These are phyloP conservation scores for Diaporthe capsici DNA, from an alignment of 2,329 filamentous ascomycete genomes.

Conservation along the genomic window DNA sequence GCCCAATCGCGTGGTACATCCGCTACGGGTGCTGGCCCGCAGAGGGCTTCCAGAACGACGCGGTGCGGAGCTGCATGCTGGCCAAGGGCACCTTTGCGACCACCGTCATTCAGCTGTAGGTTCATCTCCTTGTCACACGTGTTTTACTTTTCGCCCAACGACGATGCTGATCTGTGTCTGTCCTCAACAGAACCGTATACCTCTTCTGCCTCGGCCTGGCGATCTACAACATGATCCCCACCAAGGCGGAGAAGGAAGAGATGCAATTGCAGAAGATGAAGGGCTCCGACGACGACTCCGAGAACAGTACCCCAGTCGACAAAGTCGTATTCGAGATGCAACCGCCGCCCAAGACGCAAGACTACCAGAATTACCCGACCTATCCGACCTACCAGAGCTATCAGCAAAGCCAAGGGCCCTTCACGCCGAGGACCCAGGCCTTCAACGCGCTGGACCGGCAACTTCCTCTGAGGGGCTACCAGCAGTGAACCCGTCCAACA, in stretches of 20 bases:
- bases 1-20: conserved; percentile 81
- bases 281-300: conserved; percentile 52
- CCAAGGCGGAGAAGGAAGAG: conserved; percentile 64
- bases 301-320: conserved; percentile 40
- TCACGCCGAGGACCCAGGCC: conserved; percentile 76
- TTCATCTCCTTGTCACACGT: conserved; percentile 42
- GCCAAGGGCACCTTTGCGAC: conserved; percentile 78
- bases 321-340: conserved; percentile 45
- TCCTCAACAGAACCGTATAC: conserved; percentile 67
- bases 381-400: conserved; percentile 42
- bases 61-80: conserved; percentile 73
- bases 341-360: conserved; percentile 6
- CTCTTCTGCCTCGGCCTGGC: conserved; percentile 70
- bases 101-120: conserved; percentile 78
- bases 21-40: conserved; percentile 77
- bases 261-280: conserved; percentile 54
- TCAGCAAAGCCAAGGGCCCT: conserved; percentile 56
- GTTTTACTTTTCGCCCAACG: too few relatives aligned
- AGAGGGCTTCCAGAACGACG: conserved; percentile 58
- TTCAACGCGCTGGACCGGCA: conserved; percentile 75
- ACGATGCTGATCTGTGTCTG: conserved; percentile 7
- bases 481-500: background rate
- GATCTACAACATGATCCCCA: conserved; percentile 71
- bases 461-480: conserved; percentile 63
- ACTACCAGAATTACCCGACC: conserved; percentile 41